Conservation (phyloP, 495 filamentous ascomycete species). For the Neurospora discreta region DNA sequence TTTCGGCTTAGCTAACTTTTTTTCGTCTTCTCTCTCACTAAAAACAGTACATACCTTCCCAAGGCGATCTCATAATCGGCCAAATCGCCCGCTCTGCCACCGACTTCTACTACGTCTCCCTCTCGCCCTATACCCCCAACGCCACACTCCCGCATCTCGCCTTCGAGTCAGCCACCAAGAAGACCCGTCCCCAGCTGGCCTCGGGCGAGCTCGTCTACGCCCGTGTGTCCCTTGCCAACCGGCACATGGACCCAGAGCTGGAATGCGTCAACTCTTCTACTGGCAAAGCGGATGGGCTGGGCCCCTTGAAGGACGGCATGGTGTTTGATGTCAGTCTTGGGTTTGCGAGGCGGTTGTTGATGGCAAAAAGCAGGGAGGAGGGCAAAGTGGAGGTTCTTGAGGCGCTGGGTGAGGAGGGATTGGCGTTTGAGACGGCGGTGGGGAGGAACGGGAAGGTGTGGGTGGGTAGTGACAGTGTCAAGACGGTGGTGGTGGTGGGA, state of each 20-base stretch:
- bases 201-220: constrained; percentile 77
- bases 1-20: constrained; percentile 1
- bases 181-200: constrained; percentile 69
- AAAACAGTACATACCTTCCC: constrained; percentile 63
- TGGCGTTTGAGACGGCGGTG: constrained; percentile 86
- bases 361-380: constrained; percentile 51
- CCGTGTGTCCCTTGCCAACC: constrained; percentile 59
- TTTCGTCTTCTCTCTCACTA: not conserved
- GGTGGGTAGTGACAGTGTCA: constrained; percentile 64
- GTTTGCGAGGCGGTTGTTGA: constrained; percentile 67
- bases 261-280: constrained; percentile 79
- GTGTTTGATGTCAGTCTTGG: constrained; percentile 69
- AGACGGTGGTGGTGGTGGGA: constrained; percentile 63
- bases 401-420: constrained; percentile 63
- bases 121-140: constrained; percentile 54
- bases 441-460: constrained; percentile 90
- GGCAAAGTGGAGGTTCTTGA: constrained; percentile 66
- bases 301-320: constrained; percentile 79
- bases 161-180: constrained; percentile 86
- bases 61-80: constrained; percentile 75
- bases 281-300: constrained; percentile 81
- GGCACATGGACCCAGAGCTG: constrained; percentile 78
- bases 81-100: constrained; percentile 61
- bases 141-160: constrained; percentile 75
- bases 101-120: constrained; percentile 59